Conservation (phyloP, 2,329 filamentous ascomycete genomes). For the Thermochaetoides dissita region DNA sequence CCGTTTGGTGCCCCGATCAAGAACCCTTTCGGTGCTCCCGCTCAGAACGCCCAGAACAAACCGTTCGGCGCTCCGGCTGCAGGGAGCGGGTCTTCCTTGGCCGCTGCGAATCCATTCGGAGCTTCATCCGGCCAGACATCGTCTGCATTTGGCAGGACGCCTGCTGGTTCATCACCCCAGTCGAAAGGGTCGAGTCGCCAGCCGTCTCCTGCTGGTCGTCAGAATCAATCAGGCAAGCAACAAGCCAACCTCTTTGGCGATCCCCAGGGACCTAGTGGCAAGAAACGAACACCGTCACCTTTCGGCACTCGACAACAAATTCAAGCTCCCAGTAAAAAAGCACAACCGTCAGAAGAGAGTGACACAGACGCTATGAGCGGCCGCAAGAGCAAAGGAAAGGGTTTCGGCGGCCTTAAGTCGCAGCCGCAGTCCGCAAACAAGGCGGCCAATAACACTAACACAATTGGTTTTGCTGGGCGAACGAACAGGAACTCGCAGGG, state of each 20-base stretch:
- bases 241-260: conserved; percentile 1
- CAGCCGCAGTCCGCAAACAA: background rate
- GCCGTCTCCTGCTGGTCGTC: conserved; percentile 1
- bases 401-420: conserved; percentile 1
- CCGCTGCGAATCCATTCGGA: conserved; percentile 3
- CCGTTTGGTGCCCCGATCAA: conserved; percentile 3
- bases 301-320: conserved; percentile 1
- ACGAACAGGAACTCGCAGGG: background rate
- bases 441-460: background rate
- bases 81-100: conserved; percentile 1
- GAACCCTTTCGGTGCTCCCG: conserved; percentile 2
- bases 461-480: conserved; percentile 1
- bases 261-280: background rate
- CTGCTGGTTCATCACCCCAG: conserved; percentile 3
- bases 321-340: background rate
- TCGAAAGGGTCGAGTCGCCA: conserved; percentile 2
- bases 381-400: conserved; percentile 1
- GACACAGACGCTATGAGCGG: conserved; percentile 5
- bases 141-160: conserved; percentile 3
- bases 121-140: background rate
- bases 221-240: conserved; percentile 5
- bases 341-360: background rate
- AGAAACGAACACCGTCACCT: conserved; percentile 3
- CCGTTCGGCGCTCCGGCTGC: conserved; percentile 10
- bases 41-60: background rate